phyloP scores from a whole-genome alignment of 2,329 filamentous ascomycete genomes.

The Amphichorda felina region DNA sequence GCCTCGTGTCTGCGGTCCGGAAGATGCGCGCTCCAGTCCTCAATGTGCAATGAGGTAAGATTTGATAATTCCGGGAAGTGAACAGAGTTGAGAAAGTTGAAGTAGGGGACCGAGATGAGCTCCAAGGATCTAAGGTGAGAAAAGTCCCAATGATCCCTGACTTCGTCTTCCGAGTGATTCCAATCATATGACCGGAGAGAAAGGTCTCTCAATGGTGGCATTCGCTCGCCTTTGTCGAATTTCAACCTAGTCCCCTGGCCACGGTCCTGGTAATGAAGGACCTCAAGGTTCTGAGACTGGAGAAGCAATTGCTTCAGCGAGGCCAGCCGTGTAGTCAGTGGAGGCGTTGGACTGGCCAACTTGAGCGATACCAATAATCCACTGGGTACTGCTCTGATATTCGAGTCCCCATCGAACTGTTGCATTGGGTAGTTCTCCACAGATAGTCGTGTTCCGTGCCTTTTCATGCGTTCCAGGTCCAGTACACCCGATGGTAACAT shows the following conservation, averaged over 20 bases:
- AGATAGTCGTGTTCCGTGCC: conserved; percentile 18
- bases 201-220: conserved; percentile 29
- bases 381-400: conserved; percentile 25
- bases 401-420: conserved; percentile 19
- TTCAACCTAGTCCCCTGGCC: conserved; percentile 32
- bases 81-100: conserved; percentile 30
- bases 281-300: conserved; percentile 19
- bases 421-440: conserved; percentile 28
- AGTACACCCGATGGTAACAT: conserved; percentile 28
- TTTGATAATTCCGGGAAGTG: conserved; percentile 19
- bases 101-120: conserved; percentile 29
- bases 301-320: conserved; percentile 30
- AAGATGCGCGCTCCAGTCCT: conserved; percentile 31
- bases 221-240: conserved; percentile 24
- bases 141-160: conserved; percentile 32
- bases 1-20: conserved; percentile 24
- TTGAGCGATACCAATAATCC: conserved; percentile 25
- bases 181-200: conserved; percentile 35
- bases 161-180: conserved; percentile 26
- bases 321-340: conserved; percentile 25
- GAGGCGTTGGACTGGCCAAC: conserved; percentile 24
- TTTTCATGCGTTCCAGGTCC: conserved; percentile 14
- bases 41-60: conserved; percentile 25
- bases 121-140: conserved; percentile 26
- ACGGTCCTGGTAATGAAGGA: conserved; percentile 29